phyloP scores from a whole-genome alignment of 1,139 yeast genomes.

The Blastobotrys buckinghamii region DNA sequence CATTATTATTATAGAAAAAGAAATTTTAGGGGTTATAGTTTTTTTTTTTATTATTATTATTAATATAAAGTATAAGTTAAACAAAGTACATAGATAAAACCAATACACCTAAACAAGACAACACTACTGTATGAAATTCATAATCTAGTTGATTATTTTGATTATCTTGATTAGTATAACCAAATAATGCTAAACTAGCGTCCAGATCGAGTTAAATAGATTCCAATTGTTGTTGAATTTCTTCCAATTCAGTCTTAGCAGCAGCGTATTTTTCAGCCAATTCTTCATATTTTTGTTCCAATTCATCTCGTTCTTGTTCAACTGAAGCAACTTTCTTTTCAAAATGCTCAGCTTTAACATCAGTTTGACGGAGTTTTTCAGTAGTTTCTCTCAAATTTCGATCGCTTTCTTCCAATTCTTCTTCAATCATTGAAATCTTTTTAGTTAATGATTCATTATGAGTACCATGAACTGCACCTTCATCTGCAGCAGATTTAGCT shows the following conservation, averaged over 20 bases:
- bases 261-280: conserved; percentile 71
- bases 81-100: conserved; percentile 3
- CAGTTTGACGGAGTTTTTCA: conserved; percentile 90
- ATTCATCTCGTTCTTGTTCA: conserved; percentile 86
- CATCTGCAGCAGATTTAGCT: conserved; percentile 86
- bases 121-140: conserved; percentile 1
- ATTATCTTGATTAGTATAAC: neutral
- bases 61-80: neutral
- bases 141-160: neutral
- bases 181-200: neutral
- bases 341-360: conserved; percentile 93
- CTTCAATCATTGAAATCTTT: conserved; percentile 89
- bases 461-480: conserved; percentile 82
- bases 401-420: conserved; percentile 90
- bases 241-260: conserved; percentile 88
- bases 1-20: neutral
- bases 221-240: conserved; percentile 90
- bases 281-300: conserved; percentile 91
- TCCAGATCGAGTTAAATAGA: conserved; percentile 49
- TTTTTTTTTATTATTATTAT: neutral
- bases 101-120: conserved; percentile 8
- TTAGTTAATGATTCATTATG: conserved; percentile 87
- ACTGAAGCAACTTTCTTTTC: conserved; percentile 91
- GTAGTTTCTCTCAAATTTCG: conserved; percentile 89
- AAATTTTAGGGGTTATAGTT: neutral